These are phyloP conservation scores for Macadamia integrifolia DNA, from an alignment of 164 flowering plant species.

Conservation along the genomic window DNA sequence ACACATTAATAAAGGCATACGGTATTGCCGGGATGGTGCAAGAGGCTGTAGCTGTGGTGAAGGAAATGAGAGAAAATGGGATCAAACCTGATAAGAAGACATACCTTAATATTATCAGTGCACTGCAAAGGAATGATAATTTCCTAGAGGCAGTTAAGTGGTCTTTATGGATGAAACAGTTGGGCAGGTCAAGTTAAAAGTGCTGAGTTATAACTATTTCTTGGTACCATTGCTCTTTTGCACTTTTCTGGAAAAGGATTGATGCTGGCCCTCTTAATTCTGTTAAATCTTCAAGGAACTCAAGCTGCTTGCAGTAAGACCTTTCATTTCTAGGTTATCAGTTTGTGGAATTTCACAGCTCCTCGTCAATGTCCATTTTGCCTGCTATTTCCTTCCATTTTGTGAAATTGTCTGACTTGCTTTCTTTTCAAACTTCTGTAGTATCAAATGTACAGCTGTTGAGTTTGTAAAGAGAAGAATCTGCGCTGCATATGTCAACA, in stretches of 20 bases:
- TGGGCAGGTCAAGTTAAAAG: slow-evolving; percentile 31
- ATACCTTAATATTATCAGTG: slow-evolving; percentile 53
- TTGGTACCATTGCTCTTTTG: not conserved
- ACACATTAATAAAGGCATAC: slow-evolving; percentile 87
- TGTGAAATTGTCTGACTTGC: not conserved
- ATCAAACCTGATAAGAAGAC: slow-evolving; percentile 73
- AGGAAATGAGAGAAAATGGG: slow-evolving; percentile 78
- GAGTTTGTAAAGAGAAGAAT: not conserved
- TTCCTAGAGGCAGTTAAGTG: slow-evolving; percentile 92
- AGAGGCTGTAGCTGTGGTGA: slow-evolving; percentile 64
- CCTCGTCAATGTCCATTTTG: not conserved
- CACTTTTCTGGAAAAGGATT: not conserved
- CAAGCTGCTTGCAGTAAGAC: not conserved
- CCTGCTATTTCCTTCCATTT: not conserved
- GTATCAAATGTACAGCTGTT: not conserved
- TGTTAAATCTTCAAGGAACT: not conserved
- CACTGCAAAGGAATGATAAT: slow-evolving; percentile 66
- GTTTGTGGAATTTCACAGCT: not conserved
- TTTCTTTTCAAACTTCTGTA: not conserved
- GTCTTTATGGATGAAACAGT: slow-evolving; percentile 98
- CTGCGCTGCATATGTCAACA: not conserved
- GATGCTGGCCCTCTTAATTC: not conserved
- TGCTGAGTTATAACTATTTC: slow-evolving; percentile 7
- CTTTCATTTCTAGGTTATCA: not conserved
- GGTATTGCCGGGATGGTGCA: slow-evolving; percentile 95